A percentile compares a stretch with the other conserved stretches of the same genome.
phyloP scores from a whole-genome alignment of 2,329 filamentous ascomycete genomes.

The Juglanconis sp. region DNA sequence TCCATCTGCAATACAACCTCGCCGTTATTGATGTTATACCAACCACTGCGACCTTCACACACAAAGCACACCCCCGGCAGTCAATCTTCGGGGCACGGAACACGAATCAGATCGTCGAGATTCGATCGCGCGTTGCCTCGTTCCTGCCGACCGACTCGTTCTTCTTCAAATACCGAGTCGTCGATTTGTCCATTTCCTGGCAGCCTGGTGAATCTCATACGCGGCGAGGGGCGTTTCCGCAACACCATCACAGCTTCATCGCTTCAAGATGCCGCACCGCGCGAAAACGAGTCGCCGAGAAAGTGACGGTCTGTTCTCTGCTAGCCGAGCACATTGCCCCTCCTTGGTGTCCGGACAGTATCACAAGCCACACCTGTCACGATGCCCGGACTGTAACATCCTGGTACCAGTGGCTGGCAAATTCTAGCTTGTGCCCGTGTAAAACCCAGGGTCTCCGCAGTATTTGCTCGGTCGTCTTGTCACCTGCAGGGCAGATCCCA shows the following conservation, averaged over 20 bases:
- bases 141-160: conserved; percentile 5
- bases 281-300: neutral
- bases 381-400: neutral
- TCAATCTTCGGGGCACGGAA: conserved; percentile 2
- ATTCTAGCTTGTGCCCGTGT: neutral
- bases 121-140: neutral
- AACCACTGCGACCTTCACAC: neutral
- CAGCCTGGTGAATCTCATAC: neutral
- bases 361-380: neutral
- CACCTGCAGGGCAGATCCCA: neutral
- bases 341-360: neutral
- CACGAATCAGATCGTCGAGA: conserved; percentile 7
- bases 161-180: conserved; percentile 4
- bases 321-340: too few species aligned
- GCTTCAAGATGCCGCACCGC: neutral
- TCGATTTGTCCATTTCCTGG: neutral
- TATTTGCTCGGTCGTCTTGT: neutral
- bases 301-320: too few species aligned
- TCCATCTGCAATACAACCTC: conserved; percentile 5
- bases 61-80: neutral
- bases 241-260: neutral
- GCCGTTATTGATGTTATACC: neutral
- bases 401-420: neutral
- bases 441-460: neutral
- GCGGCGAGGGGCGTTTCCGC: neutral